Evolutionary conservation across 192 early-diverging fungal species (phyloP).

Genomic region (Mortierella hygrophila): DNA sequence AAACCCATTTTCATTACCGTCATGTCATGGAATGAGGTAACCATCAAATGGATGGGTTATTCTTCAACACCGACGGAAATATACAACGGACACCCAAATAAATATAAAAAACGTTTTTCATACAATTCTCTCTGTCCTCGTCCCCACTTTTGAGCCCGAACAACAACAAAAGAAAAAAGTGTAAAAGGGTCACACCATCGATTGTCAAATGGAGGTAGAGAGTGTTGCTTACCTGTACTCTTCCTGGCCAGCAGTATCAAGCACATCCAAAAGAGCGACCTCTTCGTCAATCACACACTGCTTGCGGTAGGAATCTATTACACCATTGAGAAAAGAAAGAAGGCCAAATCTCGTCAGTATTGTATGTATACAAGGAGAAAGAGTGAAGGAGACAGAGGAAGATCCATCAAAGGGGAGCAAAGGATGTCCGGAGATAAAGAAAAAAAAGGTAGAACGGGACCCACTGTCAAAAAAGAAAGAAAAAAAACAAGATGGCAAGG

Average conservation of each 20-base stretch:
- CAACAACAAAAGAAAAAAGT: not conserved
- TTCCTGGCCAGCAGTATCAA: conserved; percentile 97
- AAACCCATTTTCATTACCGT: not conserved
- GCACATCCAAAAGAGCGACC: conserved; percentile 89
- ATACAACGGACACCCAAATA: not conserved
- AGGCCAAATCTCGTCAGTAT: conserved; percentile 5
- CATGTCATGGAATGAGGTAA: not conserved
- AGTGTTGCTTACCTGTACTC: conserved; percentile 79
- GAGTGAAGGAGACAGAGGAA: not conserved
- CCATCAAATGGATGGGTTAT: too few relatives aligned
- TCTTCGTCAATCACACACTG: conserved; percentile 94
- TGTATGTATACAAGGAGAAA: not conserved
- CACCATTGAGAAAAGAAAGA: not conserved
- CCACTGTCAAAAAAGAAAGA: not conserved
- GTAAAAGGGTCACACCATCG: conserved; percentile 21
- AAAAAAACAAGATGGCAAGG: not conserved
- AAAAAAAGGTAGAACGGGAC: not conserved
- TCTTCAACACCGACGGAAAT: not conserved
- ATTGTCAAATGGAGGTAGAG: not conserved
- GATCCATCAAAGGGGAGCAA: not conserved
- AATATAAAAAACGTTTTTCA: conserved; percentile 5
- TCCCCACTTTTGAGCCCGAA: not conserved
- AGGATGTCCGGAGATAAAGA: not conserved
- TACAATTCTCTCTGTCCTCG: not conserved
- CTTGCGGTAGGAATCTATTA: conserved; percentile 91